Percentiles rank a stretch among this genome's conserved stretches.
phyloP scores from a whole-genome alignment of 257 asterid genomes.

The Buddleja alternifolia region DNA sequence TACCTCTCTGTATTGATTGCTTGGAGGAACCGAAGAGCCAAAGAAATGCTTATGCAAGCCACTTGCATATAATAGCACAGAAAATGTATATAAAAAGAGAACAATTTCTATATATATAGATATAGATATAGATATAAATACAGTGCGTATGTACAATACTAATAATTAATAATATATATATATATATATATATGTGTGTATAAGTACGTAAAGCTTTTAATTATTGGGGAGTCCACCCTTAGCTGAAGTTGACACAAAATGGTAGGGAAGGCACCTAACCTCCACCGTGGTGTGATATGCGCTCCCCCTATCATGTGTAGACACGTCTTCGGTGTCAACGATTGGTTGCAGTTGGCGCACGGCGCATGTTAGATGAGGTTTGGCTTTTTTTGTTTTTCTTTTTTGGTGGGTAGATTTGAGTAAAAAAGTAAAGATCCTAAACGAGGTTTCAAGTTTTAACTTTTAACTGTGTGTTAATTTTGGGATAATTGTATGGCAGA shows the following conservation, averaged over 20 bases:
- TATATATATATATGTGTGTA: neutral
- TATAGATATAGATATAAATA: neutral
- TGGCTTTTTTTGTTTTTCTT: no score
- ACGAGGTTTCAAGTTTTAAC: no score
- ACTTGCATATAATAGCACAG: constrained; percentile 24
- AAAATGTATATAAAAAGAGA: neutral
- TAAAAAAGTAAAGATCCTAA: no score
- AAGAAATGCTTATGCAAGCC: constrained; percentile 14
- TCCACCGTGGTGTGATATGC: constrained; percentile 21
- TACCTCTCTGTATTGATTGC: constrained; percentile 18
- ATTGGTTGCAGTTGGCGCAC: constrained; percentile 11
- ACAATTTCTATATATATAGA: neutral
- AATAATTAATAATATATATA: neutral
- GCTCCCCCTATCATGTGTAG: constrained; percentile 4
- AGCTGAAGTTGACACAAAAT: constrained; percentile 26
- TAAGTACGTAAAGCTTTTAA: constrained; percentile 27
- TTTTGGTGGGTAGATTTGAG: neutral
- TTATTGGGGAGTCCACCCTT: constrained; percentile 16
- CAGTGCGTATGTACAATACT: neutral
- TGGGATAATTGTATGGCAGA: no score
- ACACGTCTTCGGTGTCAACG: constrained; percentile 10
- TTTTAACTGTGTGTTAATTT: no score
- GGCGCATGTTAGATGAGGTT: neutral
- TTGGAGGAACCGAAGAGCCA: constrained; percentile 23
- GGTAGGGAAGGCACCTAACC: constrained; percentile 5